Base-by-base conservation (phyloP, 2,329 filamentous ascomycete genomes). In the Emericellopsis atlantica region DNA sequence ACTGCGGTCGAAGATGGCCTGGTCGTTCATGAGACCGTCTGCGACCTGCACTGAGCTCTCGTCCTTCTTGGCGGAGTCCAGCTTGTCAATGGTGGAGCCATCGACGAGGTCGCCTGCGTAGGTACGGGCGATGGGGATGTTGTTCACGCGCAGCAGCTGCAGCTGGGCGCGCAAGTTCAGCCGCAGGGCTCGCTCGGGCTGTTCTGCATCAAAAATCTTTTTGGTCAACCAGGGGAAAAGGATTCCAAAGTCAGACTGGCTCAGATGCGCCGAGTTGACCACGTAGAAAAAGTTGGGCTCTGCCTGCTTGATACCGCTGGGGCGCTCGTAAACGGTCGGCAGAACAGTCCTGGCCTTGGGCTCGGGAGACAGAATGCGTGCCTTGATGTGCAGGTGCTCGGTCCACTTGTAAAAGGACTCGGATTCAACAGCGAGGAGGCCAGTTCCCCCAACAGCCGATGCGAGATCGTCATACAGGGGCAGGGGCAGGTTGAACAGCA, bases 201-300 rank as follows among this genome's bases (percentile, higher is more conserved):
- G 65, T 37, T 72, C 68, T 0, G 71, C 70, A 2, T 67, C 66
- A 48, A 79, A 75, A 8, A 79, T 67, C 48, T 66, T 69, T 50
- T 68, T 72, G 8, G 73, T 77, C 37, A 80, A 51, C 71, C 79
- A 83, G 0, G 85, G 85, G 53, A 93, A 93, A 18, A 94, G 61
- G 21, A 92, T 64, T 31, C 84, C 87, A 50, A 92, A 93, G 53
- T 94, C 87, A 16, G 78, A 84, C 59, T 93, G 87, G 43, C 74
- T 85, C 22, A 93, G 70, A 55, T 94, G 87, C 0, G 86, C 84
- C n/a, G 80, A 83, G 36, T 73, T 66, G 12, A 69, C 56, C 3
- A 85, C 79, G 56, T 85, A 90, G 62, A 84, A 93, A 52, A 90
- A 76, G 49, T 80, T 73, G 5, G 85, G 79, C 42, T 69, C 65